Evolutionary conservation across 169 alveolate genomes (phyloP), one percentile per base, ranked within the genome.

Genomic region (Plasmodium billcollinsi): DNA sequence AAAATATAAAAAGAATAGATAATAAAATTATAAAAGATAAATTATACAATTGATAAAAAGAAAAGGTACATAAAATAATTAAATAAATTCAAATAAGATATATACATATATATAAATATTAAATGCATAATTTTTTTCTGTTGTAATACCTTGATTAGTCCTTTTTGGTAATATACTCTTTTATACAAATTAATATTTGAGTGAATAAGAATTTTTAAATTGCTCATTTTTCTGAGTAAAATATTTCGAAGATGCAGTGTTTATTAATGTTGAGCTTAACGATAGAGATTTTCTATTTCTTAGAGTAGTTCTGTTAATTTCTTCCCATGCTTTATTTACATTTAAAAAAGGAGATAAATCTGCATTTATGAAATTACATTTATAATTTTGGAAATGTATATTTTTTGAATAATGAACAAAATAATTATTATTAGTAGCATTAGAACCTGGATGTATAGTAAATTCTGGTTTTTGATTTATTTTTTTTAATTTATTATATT

Each of bases 391-490:
- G 39, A 75, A 75, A 45, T 88, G 75, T 75, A 91, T 75, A 73
- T 88, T 91, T 6, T 91, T 90, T 67, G 91, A 92, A 18, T 93
- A 95, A 39, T 95, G 83, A 18, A 93, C 65, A 63, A 96, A 94
- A 76, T 92, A 92, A 69, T 95, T 93, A 69, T 94, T 91, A 29
- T 85, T 71, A n/a, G 93, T 88, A 2, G 96, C 94, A 63, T 93
- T 90, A 7, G 96, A 94, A 7, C 97, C 96, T 45, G 97, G 97
- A 62, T 96, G 97, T 43, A 96, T 70, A 15, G 97, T 94, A 58
- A 88, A 91, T 85, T 96, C 97, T 2, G 96, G 94, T 73, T 63
- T 67, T 66, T 96, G 97, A 71, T 94, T 91, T 74, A 96, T 54
- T 71, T 80, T 88, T 14, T 96, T 95, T 61, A 96, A 88, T 39